phyloP scores from a whole-genome alignment of 2,329 filamentous ascomycete genomes.

The Aspergillus amoenus region DNA sequence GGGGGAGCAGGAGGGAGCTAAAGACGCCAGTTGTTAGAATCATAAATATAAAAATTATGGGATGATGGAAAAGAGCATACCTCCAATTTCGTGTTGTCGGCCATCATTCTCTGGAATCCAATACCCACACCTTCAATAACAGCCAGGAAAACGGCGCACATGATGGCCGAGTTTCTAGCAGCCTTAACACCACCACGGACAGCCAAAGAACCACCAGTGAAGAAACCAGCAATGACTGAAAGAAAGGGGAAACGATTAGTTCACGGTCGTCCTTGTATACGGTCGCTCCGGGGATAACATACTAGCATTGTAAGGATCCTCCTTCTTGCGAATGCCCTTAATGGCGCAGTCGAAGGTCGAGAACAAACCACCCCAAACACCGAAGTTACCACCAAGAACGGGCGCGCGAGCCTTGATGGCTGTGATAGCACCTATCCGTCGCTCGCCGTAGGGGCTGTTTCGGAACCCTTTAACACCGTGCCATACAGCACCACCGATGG shows the following conservation, averaged over 20 bases:
- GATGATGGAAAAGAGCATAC: constrained; percentile 40
- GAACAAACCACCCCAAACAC: constrained; percentile 96
- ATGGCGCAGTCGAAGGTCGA: constrained; percentile 95
- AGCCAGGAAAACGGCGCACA: constrained; percentile 87
- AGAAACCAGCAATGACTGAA: constrained; percentile 84
- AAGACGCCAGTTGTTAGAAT: constrained; percentile 8
- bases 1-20: constrained; percentile 40
- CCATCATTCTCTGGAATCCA: constrained; percentile 91
- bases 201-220: constrained; percentile 88
- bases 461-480: constrained; percentile 95
- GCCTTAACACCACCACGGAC: constrained; percentile 89
- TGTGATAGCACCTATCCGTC: constrained; percentile 91
- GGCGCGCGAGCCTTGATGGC: constrained; percentile 97
- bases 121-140: constrained; percentile 98
- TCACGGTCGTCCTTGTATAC: neutral
- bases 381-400: constrained; percentile 95
- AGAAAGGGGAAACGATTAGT: neutral
- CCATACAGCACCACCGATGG: constrained; percentile 82
- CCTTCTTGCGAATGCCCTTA: constrained; percentile 92
- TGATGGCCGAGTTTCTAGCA: constrained; percentile 92
- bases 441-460: constrained; percentile 87
- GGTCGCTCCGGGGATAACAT: constrained; percentile 29
- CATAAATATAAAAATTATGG: neutral
- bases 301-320: constrained; percentile 95
- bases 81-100: constrained; percentile 82